Evolutionary conservation across 805 yeast genomes (phyloP), one percentile per base, ranked within the genome.

Genomic region (Teunomyces cretensis): DNA sequence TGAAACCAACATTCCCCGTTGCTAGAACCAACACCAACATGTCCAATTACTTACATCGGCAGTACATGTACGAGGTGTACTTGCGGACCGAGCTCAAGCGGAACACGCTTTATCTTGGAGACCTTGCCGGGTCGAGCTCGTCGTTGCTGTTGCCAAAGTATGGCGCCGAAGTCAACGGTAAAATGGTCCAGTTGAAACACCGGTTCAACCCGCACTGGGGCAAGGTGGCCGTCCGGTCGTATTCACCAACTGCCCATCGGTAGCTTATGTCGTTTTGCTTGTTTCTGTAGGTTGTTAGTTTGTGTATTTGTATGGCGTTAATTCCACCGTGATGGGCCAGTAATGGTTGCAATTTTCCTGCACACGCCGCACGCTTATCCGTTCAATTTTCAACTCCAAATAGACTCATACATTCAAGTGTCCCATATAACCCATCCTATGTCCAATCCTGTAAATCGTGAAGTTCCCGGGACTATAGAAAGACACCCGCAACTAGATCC

Each of bases 1-100:
- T 12, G 30, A 51, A 46, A 39, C 65, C 64, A 6, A 43, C 14
- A 19, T 14, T 57, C 17, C 66, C 65, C 1, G 17, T 16, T 11
- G 54, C 50, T 19, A 53, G 50, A 32, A 63, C 68, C 14, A 62
- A 58, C 43, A 63, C 68, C 27, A 46, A 49, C 33, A 44, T 61
- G 53, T 56, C 60, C 22, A 59, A 48, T 22, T 63, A 60, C 46
- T 43, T 55, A 16, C 68, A 62, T 42, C 51, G 45, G 30, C 26
- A 41, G 7, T 53, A 56, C 47, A 44, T 61, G 14, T 63, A 62
- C 40, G 48, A 54, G 12, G 26, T 40, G 22, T 30, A 31, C 14
- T 16, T 44, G 24, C 15, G 17, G 13, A 36, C 13, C 31, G 38
- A 26, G 28, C 28, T 26, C 9, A 26, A 26, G 28, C 12, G 9